These are phyloP conservation scores for Plasmodiophora brassicae DNA, from an alignment of 208 protist genomes.

Conservation along the genomic window DNA sequence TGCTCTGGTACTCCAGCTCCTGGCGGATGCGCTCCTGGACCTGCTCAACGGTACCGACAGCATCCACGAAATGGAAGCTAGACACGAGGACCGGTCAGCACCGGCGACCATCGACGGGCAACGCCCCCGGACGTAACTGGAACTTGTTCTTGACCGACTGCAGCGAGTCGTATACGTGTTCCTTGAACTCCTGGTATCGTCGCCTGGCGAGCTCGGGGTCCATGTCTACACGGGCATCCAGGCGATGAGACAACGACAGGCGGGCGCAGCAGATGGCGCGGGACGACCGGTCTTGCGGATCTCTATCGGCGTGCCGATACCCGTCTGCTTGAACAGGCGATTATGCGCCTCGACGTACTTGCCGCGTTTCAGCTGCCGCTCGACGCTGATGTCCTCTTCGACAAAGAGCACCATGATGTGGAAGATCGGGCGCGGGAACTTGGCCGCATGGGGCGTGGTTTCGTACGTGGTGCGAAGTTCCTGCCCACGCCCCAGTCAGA, in stretches of 20 bases:
- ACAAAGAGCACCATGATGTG: background rate
- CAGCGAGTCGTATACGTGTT: background rate
- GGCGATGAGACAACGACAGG: no score
- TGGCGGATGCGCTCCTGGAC: background rate
- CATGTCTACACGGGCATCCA: no score
- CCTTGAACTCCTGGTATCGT: background rate
- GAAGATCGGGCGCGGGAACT: background rate
- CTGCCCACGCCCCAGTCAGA: background rate
- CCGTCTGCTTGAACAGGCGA: background rate
- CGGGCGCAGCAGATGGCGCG: no score
- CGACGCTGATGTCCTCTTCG: background rate
- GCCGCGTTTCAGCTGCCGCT: background rate
- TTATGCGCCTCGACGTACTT: background rate
- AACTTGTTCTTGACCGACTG: background rate
- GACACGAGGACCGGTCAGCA: background rate
- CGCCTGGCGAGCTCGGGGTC: background rate
- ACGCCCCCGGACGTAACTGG: no score
- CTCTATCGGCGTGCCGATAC: background rate
- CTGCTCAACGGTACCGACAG: background rate
- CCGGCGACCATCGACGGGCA: no score
- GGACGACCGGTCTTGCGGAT: background rate
- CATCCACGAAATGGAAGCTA: background rate
- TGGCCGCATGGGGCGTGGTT: background rate
- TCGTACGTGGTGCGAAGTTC: background rate
- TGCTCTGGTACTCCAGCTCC: background rate